Percentiles rank a stretch among this genome's conserved stretches.
Evolutionary conservation across 352 stramenopile species (phyloP).

Genomic region (Nothophytophthora sp.): DNA sequence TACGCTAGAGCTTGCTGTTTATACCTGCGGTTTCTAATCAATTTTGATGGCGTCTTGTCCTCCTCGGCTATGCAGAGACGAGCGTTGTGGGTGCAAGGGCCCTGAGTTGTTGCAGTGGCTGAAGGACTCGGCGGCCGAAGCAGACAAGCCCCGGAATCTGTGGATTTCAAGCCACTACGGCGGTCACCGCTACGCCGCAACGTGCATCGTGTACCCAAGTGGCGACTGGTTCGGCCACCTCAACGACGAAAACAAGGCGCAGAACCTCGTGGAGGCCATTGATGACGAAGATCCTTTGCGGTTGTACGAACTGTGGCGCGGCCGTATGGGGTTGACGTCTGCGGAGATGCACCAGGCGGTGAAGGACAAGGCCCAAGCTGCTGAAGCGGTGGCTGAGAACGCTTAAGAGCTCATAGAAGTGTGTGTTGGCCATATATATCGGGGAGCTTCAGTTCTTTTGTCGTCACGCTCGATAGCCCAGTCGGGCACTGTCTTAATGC

Average conservation of each 20-base stretch:
- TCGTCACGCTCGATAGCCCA: too few species aligned
- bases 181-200: constrained; percentile 71
- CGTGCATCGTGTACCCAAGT: constrained; percentile 73
- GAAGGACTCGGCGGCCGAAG: constrained; percentile 27
- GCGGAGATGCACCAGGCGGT: constrained; percentile 52
- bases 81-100: constrained; percentile 72
- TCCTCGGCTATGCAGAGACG: constrained; percentile 38
- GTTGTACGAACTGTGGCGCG: constrained; percentile 59
- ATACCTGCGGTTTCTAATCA: constrained; percentile 8
- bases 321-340: constrained; percentile 54
- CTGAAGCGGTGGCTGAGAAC: constrained; percentile 15
- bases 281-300: constrained; percentile 42
- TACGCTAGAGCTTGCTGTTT: background rate
- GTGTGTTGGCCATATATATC: too few species aligned
- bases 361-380: constrained; percentile 18
- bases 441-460: too few species aligned
- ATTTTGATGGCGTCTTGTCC: background rate
- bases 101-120: constrained; percentile 72
- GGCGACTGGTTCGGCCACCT: constrained; percentile 80
- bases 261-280: constrained; percentile 42
- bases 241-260: constrained; percentile 54
- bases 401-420: constrained; percentile 16
- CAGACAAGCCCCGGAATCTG: constrained; percentile 44
- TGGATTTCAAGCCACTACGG: constrained; percentile 74
- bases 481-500: too few species aligned